Evolutionary conservation across 495 filamentous ascomycete genomes (phyloP), one percentile per base, ranked within the genome.

Genomic region (Poronia punctata): DNA sequence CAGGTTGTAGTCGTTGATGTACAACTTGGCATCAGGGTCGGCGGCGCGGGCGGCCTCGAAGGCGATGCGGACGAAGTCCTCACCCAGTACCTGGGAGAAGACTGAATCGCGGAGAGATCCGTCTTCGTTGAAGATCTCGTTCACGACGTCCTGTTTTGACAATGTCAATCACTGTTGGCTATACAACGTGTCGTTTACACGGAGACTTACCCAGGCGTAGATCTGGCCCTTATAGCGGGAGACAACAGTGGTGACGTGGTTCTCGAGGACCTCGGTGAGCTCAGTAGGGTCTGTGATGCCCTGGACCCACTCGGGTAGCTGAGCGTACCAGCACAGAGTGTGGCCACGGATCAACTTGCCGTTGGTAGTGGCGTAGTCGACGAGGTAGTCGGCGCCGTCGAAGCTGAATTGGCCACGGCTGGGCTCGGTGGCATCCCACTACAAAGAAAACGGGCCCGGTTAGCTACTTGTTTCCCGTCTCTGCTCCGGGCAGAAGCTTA

Each of bases 1-100:
- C 22, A 72, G 75, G 65, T 79, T 80, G 64, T 79, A 82, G 55
- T 82, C 78, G 60, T 82, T 83, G 67, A 83, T 82, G 65, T 78
- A 83, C 31, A 83, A 61, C 60, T 74, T 75, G 30, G 69, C 73
- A 27, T 54, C 49, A 3, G 79, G 76, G 56, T 82, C 79, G 7
- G 75, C 76, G 5, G 52, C 61, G 35, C 69, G 67, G 18, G 79
- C 79, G 5, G 77, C 73, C 41, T 71, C 56, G 63, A 83, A 83
- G 24, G 78, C 78, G 54, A 82, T 77, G 38, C 60, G 54, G 38
- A 82, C 75, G 34, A 70, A 68, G 49, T 69, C 64, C 48, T 77
- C 68, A 16, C 76, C 75, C 16, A 82, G 68, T 7, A 79, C 68
- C 22, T 72, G 57, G 47, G 68, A 78, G 68, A 79, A 83, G 49